These are phyloP conservation scores for Usnea hakonensis DNA, from an alignment of 495 filamentous ascomycete species.

Conservation along the genomic window DNA sequence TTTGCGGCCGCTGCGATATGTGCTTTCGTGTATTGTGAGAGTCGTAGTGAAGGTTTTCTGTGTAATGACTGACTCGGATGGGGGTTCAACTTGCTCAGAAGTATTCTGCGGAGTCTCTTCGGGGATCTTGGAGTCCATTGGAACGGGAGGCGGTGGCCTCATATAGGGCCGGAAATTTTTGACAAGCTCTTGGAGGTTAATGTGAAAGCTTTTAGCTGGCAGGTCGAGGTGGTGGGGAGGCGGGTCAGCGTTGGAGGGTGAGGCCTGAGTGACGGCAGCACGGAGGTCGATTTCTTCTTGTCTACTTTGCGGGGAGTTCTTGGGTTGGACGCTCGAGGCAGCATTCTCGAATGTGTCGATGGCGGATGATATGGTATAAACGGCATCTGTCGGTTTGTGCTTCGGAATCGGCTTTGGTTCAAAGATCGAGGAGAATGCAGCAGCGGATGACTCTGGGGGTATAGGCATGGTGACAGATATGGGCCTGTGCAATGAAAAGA, in stretches of 20 bases:
- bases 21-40: constrained; percentile 73
- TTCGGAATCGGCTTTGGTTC: constrained; percentile 43
- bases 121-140: constrained; percentile 35
- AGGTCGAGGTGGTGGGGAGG: constrained; percentile 26
- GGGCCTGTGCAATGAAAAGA: constrained; percentile 93
- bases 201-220: constrained; percentile 31
- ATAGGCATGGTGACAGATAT: constrained; percentile 78
- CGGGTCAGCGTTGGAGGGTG: constrained; percentile 38
- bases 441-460: constrained; percentile 60
- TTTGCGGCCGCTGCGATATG: constrained; percentile 59
- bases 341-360: constrained; percentile 63
- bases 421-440: constrained; percentile 78
- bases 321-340: constrained; percentile 33
- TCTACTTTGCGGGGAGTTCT: constrained; percentile 29
- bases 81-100: constrained; percentile 22
- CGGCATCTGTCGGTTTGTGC: constrained; percentile 53
- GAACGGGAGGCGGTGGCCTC: constrained; percentile 65
- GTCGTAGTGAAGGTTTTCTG: constrained; percentile 68
- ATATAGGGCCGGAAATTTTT: constrained; percentile 66
- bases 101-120: not conserved
- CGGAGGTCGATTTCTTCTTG: constrained; percentile 36
- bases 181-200: constrained; percentile 46
- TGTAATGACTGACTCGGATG: constrained; percentile 18
- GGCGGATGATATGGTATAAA: constrained; percentile 67
- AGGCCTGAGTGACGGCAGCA: constrained; percentile 40